Evolutionary conservation across 116 monocot species (phyloP).

Genomic region (Zostera marina): DNA sequence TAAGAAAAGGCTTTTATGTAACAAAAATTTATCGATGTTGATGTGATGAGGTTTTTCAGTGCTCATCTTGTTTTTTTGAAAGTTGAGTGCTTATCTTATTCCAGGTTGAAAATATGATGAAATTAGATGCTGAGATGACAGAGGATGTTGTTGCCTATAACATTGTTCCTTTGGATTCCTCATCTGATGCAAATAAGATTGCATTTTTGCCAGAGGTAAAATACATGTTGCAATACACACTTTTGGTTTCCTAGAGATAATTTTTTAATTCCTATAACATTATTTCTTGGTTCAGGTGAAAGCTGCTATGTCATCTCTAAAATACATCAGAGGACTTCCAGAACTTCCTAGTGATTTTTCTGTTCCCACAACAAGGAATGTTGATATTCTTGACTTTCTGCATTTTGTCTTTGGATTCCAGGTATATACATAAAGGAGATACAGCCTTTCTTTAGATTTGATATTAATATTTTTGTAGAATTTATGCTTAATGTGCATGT

Average conservation of each 20-base stretch:
- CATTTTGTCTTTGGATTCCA: constrained; percentile 94
- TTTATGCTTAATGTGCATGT: neutral
- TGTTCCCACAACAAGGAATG: constrained; percentile 40
- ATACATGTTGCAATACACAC: neutral
- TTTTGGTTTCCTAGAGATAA: neutral
- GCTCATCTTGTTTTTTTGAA: constrained; percentile 4
- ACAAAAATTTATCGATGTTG: too few species aligned
- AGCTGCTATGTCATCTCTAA: constrained; percentile 66
- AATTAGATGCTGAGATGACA: constrained; percentile 84
- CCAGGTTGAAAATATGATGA: constrained; percentile 75
- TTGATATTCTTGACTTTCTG: constrained; percentile 84
- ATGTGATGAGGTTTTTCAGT: neutral
- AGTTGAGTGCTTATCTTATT: neutral
- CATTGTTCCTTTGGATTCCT: constrained; percentile 80
- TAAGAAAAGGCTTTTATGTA: too few species aligned
- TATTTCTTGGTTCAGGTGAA: constrained; percentile 32
- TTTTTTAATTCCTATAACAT: neutral
- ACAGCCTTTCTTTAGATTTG: neutral
- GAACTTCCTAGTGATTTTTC: constrained; percentile 53
- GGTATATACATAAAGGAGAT: constrained; percentile 20
- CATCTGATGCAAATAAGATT: constrained; percentile 60
- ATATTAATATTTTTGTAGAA: neutral
- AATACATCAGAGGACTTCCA: constrained; percentile 49
- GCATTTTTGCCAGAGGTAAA: constrained; percentile 55
- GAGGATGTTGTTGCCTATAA: constrained; percentile 83